Evolutionary conservation across 768 basidiomycete species (phyloP).

Genomic region (Clathrus columnatus): DNA sequence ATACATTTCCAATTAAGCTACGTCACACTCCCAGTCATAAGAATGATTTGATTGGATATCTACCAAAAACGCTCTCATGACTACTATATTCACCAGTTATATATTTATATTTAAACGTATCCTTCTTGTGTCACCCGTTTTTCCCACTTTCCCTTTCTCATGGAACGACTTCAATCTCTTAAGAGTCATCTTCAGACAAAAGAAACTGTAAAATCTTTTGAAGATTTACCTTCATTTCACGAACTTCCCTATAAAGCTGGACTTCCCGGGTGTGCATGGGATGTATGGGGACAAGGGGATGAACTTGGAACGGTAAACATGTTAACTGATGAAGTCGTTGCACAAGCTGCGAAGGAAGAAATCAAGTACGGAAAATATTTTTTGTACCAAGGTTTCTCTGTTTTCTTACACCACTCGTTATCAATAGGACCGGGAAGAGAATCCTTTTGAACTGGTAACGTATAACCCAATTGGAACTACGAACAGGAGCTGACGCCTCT

Average conservation of each 20-base stretch:
- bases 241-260: conserved; percentile 35
- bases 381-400: neutral
- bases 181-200: neutral
- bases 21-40: no score
- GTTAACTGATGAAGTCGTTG: conserved; percentile 55
- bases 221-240: conserved; percentile 35
- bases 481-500: neutral
- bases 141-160: neutral
- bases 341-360: conserved; percentile 46
- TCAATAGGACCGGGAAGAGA: conserved; percentile 38
- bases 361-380: conserved; percentile 36
- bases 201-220: neutral
- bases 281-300: conserved; percentile 56
- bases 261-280: conserved; percentile 56
- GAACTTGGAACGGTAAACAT: conserved; percentile 61
- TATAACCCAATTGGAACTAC: neutral
- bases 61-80: no score
- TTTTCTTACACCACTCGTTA: neutral
- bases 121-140: neutral
- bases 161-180: neutral
- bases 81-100: no score
- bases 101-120: no score
- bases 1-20: no score
- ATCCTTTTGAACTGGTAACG: conserved; percentile 54
- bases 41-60: no score